phyloP scores from a whole-genome alignment of 192 early-diverging fungal species.

The Podila verticillata region DNA sequence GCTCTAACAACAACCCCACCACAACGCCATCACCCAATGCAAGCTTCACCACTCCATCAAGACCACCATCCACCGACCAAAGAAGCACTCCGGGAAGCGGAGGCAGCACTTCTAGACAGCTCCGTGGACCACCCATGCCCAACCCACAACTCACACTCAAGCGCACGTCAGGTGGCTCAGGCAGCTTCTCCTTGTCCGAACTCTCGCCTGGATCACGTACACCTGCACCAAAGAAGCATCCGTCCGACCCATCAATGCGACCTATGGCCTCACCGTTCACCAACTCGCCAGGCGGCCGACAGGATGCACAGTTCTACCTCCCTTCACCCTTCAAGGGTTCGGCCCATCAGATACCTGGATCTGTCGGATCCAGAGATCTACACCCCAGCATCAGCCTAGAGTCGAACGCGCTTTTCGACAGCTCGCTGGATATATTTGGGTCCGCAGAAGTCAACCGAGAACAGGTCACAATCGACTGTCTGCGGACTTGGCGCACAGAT shows the following conservation, averaged over 20 bases:
- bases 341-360: neutral
- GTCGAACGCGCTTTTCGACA: neutral
- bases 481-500: constrained; percentile 63
- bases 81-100: constrained; percentile 7
- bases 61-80: constrained; percentile 3
- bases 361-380: neutral
- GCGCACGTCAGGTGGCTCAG: constrained; percentile 4
- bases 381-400: neutral
- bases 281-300: constrained; percentile 25
- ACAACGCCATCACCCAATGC: constrained; percentile 16
- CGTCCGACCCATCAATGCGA: constrained; percentile 17
- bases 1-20: neutral
- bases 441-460: constrained; percentile 12
- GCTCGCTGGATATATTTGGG: constrained; percentile 13
- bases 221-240: neutral
- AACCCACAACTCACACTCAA: constrained; percentile 27
- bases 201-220: constrained; percentile 16
- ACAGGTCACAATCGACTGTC: constrained; percentile 44
- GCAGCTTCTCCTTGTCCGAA: constrained; percentile 12
- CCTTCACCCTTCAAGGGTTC: neutral
- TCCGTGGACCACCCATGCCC: constrained; percentile 19
- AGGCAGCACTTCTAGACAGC: constrained; percentile 15
- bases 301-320: constrained; percentile 6
- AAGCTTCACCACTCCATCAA: constrained; percentile 29
- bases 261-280: constrained; percentile 36